phyloP scores from a whole-genome alignment of 495 filamentous ascomycete species.

The Elasticomyces elasticus region DNA sequence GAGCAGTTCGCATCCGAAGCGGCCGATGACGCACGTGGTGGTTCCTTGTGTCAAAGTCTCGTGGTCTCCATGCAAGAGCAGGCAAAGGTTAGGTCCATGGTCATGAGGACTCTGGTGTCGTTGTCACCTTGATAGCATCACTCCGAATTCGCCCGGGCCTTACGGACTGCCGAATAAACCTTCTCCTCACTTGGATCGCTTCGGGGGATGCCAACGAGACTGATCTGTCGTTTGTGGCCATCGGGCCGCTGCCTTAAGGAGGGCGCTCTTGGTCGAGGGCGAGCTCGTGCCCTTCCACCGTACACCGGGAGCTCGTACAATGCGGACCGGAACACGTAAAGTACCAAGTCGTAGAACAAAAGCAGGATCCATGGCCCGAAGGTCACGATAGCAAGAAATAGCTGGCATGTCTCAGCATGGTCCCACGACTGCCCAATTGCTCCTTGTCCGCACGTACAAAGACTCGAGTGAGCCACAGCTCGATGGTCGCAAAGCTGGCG shows the following conservation, averaged over 20 bases:
- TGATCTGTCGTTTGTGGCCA: slow-evolving; percentile 28
- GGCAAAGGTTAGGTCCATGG: too few relatives aligned
- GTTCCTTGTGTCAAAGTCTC: neutral
- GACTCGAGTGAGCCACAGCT: slow-evolving; percentile 52
- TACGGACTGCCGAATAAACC: too few relatives aligned
- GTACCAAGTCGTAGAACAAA: slow-evolving; percentile 55
- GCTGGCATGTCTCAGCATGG: slow-evolving; percentile 31
- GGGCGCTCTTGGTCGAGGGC: slow-evolving; percentile 52
- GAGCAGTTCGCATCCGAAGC: neutral
- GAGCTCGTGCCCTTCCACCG: slow-evolving; percentile 55
- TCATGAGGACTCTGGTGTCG: too few relatives aligned
- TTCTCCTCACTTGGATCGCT: neutral
- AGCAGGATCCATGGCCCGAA: slow-evolving; percentile 58
- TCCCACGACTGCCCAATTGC: neutral
- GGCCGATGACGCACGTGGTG: neutral
- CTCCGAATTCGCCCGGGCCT: too few relatives aligned
- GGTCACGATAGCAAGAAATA: slow-evolving; percentile 53
- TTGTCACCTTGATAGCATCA: too few relatives aligned
- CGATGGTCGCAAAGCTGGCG: slow-evolving; percentile 42
- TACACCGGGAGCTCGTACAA: slow-evolving; percentile 51
- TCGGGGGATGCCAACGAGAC: slow-evolving; percentile 5
- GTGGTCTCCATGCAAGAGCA: neutral
- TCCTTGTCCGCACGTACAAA: slow-evolving; percentile 37
- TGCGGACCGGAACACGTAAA: slow-evolving; percentile 53
- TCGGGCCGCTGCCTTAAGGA: slow-evolving; percentile 51